Conservation (phyloP, 176 grass and related monocot species). For the Musa schizocarpa region DNA sequence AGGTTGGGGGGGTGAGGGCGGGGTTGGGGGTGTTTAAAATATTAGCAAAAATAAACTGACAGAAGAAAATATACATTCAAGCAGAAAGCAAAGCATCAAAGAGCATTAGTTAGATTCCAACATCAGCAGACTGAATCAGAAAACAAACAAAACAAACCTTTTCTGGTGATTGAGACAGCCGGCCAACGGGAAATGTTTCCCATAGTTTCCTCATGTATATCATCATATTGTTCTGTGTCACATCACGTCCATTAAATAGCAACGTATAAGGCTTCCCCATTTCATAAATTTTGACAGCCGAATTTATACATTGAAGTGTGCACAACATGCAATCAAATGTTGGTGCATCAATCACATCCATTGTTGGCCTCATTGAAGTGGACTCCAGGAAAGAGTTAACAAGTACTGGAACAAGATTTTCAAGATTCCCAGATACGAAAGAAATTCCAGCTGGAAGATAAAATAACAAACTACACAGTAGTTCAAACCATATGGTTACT, state of each 20-base stretch:
- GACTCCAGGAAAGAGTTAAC: constrained; percentile 6
- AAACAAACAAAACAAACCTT: not conserved
- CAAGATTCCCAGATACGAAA: not conserved
- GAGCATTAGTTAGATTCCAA: too few relatives aligned
- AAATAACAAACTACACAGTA: not conserved
- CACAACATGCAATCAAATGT: constrained; percentile 14
- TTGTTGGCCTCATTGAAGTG: not conserved
- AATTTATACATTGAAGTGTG: constrained; percentile 10
- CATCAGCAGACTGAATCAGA: not conserved
- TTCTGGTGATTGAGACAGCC: not conserved
- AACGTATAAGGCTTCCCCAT: not conserved
- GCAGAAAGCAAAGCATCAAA: not conserved
- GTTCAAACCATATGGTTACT: not conserved
- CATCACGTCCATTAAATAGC: not conserved
- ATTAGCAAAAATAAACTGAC: not conserved
- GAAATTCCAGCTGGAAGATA: not conserved
- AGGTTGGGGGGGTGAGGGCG: too few relatives aligned
- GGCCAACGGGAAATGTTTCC: constrained; percentile 4
- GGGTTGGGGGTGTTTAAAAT: too few relatives aligned
- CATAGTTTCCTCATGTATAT: constrained; percentile 8
- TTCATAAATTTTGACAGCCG: not conserved
- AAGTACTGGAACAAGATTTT: constrained; percentile 12
- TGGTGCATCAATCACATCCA: constrained; percentile 4
- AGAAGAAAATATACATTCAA: not conserved
- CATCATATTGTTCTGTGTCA: not conserved